Percentiles rank a stretch among this genome's conserved stretches.
These are phyloP conservation scores for Lithohypha guttulata DNA, from an alignment of 2,329 filamentous ascomycete genomes.

Conservation along the genomic window DNA sequence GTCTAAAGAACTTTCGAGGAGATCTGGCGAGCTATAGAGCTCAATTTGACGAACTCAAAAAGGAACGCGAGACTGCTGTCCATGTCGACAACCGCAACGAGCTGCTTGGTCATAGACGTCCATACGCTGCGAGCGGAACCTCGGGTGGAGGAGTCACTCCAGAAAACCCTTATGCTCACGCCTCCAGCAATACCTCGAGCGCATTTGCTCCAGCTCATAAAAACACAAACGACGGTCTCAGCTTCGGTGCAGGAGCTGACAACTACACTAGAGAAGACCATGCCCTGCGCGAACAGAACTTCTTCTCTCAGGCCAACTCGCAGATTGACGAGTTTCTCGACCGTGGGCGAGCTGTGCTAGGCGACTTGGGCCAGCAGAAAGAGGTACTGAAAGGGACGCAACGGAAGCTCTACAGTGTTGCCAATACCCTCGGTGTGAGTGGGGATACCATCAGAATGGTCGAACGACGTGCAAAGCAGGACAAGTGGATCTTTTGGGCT, in stretches of 20 bases:
- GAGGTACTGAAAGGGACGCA: conserved; percentile 95
- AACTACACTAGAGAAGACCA: conserved; percentile 67
- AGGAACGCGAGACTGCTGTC: conserved; percentile 63
- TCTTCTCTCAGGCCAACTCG: conserved; percentile 69
- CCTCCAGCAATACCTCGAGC: conserved; percentile 31
- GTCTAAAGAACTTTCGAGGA: conserved; percentile 71
- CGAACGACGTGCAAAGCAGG: conserved; percentile 78
- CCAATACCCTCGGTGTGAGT: conserved; percentile 84
- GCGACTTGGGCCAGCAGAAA: conserved; percentile 76
- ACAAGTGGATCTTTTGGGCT: conserved; percentile 95
- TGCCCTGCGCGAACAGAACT: conserved; percentile 78
- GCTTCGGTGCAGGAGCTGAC: conserved; percentile 35
- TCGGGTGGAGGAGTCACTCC: conserved; percentile 47
- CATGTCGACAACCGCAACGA: conserved; percentile 62
- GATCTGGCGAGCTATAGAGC: conserved; percentile 72
- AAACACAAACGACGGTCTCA: conserved; percentile 28
- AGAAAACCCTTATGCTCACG: conserved; percentile 82
- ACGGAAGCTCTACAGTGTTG: conserved; percentile 78
- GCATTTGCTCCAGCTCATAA: conserved; percentile 30
- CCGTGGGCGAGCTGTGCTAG: conserved; percentile 76
- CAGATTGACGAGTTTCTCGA: conserved; percentile 93
- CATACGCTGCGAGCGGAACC: conserved; percentile 48
- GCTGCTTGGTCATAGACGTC: conserved; percentile 65
- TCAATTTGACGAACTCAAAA: conserved; percentile 67
- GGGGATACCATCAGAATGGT: conserved; percentile 97